These are phyloP conservation scores for Senna siamea DNA, from an alignment of 306 rosid species.

Conservation along the genomic window DNA sequence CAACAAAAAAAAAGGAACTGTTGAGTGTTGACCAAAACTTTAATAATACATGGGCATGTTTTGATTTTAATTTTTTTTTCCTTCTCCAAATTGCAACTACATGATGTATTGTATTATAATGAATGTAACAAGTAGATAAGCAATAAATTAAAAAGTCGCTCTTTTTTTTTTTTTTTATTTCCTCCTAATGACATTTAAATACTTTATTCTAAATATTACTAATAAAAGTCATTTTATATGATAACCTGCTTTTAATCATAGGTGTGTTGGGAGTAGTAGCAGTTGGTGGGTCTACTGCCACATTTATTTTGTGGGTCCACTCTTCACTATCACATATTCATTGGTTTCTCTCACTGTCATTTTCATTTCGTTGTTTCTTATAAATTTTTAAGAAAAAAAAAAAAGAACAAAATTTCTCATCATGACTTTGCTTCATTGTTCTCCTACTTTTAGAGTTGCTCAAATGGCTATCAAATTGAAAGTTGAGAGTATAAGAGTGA, in stretches of 20 bases:
- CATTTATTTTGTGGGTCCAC: constrained; percentile 57
- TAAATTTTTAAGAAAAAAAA: no score
- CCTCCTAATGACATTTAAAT: background rate
- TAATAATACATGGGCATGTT: background rate
- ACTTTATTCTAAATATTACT: background rate
- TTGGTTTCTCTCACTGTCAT: background rate
- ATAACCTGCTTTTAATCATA: constrained; percentile 45
- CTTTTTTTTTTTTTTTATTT: background rate
- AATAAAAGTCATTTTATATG: background rate
- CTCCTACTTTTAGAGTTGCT: no score
- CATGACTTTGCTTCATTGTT: no score
- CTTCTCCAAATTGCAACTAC: constrained; percentile 47
- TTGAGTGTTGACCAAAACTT: constrained; percentile 28
- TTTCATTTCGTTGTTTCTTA: background rate
- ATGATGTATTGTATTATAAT: constrained; percentile 35
- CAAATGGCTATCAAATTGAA: no score
- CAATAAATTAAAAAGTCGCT: constrained; percentile 33
- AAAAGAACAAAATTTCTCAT: no score
- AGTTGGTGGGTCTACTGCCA: constrained; percentile 45
- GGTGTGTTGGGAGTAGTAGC: constrained; percentile 43
- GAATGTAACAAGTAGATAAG: constrained; percentile 25
- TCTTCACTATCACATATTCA: constrained; percentile 32
- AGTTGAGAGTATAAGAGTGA: no score
- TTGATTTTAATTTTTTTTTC: constrained; percentile 6
- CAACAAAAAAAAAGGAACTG: background rate